These are phyloP conservation scores for Aspergillus avenaceus DNA, from an alignment of 495 filamentous ascomycete species.

Conservation along the genomic window DNA sequence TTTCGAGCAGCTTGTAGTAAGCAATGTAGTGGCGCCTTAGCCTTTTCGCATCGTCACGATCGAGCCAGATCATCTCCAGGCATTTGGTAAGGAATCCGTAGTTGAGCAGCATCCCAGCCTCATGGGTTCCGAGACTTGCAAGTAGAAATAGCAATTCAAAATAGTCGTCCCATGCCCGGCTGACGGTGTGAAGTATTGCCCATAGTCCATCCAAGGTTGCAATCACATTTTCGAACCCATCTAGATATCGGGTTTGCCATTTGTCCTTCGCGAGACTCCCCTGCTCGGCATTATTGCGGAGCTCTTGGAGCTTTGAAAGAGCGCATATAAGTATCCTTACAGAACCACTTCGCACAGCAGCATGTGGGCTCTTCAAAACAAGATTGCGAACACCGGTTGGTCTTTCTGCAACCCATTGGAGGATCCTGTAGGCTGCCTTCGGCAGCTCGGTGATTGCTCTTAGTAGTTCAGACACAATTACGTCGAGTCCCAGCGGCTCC, in stretches of 20 bases:
- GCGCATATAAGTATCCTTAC: conserved; percentile 51
- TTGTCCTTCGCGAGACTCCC: conserved; percentile 24
- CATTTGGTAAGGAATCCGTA: conserved; percentile 52
- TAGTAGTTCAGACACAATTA: conserved; percentile 50
- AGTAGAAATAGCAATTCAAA: conserved; percentile 65
- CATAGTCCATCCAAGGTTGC: conserved; percentile 47
- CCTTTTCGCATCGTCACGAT: conserved; percentile 48
- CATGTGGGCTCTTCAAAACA: conserved; percentile 59
- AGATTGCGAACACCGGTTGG: conserved; percentile 59
- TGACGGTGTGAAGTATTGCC: conserved; percentile 48
- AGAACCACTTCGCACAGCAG: conserved; percentile 56
- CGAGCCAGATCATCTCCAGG: conserved; percentile 60
- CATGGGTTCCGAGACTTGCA: conserved; percentile 49
- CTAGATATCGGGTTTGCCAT: conserved; percentile 28
- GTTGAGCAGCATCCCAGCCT: conserved; percentile 52
- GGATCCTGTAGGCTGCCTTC: conserved; percentile 32
- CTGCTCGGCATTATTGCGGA: conserved; percentile 35
- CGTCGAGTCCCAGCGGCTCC: conserved; percentile 59
- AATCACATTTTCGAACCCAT: conserved; percentile 53
- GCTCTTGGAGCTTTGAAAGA: conserved; percentile 41
- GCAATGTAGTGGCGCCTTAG: conserved; percentile 46
- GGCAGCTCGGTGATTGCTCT: conserved; percentile 43
- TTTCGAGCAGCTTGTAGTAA: conserved; percentile 54
- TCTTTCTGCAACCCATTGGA: conserved; percentile 60
- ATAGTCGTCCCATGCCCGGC: conserved; percentile 75